Base-by-base conservation (phyloP, 2,329 filamentous ascomycete species). In the Neonectria sp. region DNA sequence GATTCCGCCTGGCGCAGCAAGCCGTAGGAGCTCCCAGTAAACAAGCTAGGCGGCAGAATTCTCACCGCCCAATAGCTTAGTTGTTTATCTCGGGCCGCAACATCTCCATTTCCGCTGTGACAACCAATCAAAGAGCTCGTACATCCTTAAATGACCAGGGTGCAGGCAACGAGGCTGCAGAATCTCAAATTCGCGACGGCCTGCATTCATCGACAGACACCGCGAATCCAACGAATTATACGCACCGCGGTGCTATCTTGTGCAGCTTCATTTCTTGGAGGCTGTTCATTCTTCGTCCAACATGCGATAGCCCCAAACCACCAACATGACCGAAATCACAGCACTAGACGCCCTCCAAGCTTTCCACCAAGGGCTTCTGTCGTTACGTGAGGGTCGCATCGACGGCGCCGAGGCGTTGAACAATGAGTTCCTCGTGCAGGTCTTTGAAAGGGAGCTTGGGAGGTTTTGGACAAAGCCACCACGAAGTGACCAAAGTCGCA, bases 361-460 rank as follows among this genome's bases (percentile, higher is more conserved):
- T 80, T 90, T 99, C 75, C 93, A 97, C 81, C 90, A 93, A 80
- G 95, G 97, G 83, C 90, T 99, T 69, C 85, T 92, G 73, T 91
- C 92, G 64, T 87, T 96, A 74, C 89, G 90, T 70, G 91, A 96
- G 76, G 89, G 90, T 63, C 89, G 92, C 59, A 82, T 83, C 60
- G 84, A 86, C 51, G 83, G 82, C 64, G 86, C 90, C 35, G 91
- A 92, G 73, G 84, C 93, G 51, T 88, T 95, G 58, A 90, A 93
- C 68, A 88, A 95, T 68, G 88, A 89, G 73, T 85, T 97, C 31
- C 82, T 94, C 58, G 87, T 91, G 35, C 90, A 91, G 68, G 83
- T 93, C 45, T 91, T 95, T 68, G 90, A 94, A 71, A 86, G 92
- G 65, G 88, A 90, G 78, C 86, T 98, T 55, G 90, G 93, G 75